Percentiles rank a stretch among this genome's conserved stretches.
Conservation (phyloP, 2,329 filamentous ascomycete genomes). For the Byssochlamys sp. region DNA sequence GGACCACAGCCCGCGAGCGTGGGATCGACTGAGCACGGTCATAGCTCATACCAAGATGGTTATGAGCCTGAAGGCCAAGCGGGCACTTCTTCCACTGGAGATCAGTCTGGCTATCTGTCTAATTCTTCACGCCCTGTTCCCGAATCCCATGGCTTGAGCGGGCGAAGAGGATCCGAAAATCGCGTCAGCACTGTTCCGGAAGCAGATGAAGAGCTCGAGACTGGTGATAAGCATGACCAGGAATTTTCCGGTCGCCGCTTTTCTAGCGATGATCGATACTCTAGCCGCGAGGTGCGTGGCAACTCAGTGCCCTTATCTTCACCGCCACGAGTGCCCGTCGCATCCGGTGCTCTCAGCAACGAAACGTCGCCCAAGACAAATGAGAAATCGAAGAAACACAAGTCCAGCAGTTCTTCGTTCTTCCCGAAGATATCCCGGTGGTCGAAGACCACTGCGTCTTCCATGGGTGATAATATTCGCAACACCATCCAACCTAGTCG, state of each 20-base stretch:
- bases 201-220: conserved; percentile 65
- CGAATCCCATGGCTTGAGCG: conserved; percentile 37
- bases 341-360: conserved; percentile 49
- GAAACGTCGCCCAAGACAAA: conserved; percentile 66
- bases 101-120: conserved; percentile 67
- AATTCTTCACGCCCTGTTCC: conserved; percentile 36
- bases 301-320: conserved; percentile 37
- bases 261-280: conserved; percentile 50
- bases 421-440: conserved; percentile 92
- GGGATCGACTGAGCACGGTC: conserved; percentile 57
- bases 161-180: conserved; percentile 54
- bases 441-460: conserved; percentile 92
- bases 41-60: conserved; percentile 57
- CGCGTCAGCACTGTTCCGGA: conserved; percentile 86
- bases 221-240: conserved; percentile 41
- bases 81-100: conserved; percentile 62
- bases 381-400: conserved; percentile 76
- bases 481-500: conserved; percentile 48
- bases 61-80: conserved; percentile 78
- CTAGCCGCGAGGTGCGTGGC: conserved; percentile 28
- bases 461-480: conserved; percentile 67
- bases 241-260: conserved; percentile 46
- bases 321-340: conserved; percentile 34
- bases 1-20: conserved; percentile 40
- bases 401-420: conserved; percentile 69